These are phyloP conservation scores for Triangularia setosa DNA, from an alignment of 2,329 filamentous ascomycete species.

Conservation along the genomic window DNA sequence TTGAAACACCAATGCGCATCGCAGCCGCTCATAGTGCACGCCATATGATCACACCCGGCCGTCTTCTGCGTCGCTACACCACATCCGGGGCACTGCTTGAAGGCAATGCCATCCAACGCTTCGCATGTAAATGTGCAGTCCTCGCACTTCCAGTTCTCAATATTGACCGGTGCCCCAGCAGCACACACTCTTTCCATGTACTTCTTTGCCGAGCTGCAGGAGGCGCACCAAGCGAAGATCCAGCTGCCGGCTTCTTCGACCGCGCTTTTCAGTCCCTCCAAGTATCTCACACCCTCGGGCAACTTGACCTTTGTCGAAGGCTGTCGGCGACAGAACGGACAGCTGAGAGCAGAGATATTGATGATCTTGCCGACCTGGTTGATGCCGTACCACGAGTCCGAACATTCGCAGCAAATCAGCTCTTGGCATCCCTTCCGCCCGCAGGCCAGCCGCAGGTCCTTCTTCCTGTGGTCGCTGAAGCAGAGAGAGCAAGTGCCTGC, in stretches of 20 bases:
- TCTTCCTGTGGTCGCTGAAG: conserved; percentile 37
- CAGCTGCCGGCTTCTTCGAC: conserved; percentile 39
- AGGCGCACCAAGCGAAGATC: conserved; percentile 47
- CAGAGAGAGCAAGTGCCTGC: conserved; percentile 43
- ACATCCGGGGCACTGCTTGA: conserved; percentile 41
- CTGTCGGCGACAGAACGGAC: conserved; percentile 47
- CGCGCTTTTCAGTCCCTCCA: conserved; percentile 38
- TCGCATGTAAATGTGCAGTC: conserved; percentile 33
- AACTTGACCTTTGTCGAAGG: conserved; percentile 36
- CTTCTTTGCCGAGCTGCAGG: conserved; percentile 40
- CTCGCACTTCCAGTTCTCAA: conserved; percentile 41
- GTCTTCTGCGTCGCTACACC: conserved; percentile 39
- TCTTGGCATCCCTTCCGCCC: conserved; percentile 41
- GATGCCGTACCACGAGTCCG: conserved; percentile 43
- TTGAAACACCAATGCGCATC: conserved; percentile 45
- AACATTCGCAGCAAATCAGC: conserved; percentile 40
- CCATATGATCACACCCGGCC: conserved; percentile 46
- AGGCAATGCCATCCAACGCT: conserved; percentile 26
- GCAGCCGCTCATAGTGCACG: conserved; percentile 36
- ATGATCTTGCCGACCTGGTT: conserved; percentile 49
- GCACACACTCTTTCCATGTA: conserved; percentile 43
- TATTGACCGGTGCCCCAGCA: conserved; percentile 35
- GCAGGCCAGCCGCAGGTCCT: conserved; percentile 39
- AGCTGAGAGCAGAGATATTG: conserved; percentile 45
- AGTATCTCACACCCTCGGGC: conserved; percentile 32